phyloP scores from a whole-genome alignment of 768 basidiomycete species.

The Heimioporus sp. region DNA sequence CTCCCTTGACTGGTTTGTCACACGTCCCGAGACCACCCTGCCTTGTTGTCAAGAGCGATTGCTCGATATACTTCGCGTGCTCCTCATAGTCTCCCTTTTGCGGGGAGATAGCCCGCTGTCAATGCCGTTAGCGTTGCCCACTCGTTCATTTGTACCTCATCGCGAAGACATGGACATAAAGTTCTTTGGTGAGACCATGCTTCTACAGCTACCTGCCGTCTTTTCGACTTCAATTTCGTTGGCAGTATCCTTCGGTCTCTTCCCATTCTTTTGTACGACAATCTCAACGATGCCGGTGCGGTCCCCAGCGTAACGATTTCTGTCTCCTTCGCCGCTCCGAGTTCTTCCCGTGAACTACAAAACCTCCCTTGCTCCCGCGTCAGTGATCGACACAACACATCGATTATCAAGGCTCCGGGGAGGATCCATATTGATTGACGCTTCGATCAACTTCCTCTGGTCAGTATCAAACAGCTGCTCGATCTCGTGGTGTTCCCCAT shows the following conservation, averaged over 20 bases:
- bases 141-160: not conserved
- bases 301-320: not conserved
- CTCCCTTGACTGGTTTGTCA: not conserved
- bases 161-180: not conserved
- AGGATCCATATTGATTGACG: not conserved
- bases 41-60: not conserved
- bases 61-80: not conserved
- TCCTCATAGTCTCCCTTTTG: not conserved
- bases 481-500: not conserved
- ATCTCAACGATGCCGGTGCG: not conserved
- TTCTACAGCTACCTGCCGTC: not conserved
- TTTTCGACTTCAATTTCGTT: not conserved
- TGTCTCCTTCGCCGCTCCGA: not conserved
- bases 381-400: not conserved
- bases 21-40: not conserved
- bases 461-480: not conserved
- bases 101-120: not conserved
- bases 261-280: not conserved
- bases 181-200: not conserved
- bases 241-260: not conserved
- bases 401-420: not conserved
- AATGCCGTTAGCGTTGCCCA: not conserved
- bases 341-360: conserved; percentile 22
- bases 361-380: conserved; percentile 12
- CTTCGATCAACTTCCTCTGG: not conserved